Evolutionary conservation across 176 grass and related monocot species (phyloP).

Genomic region (Oryza officinalis): DNA sequence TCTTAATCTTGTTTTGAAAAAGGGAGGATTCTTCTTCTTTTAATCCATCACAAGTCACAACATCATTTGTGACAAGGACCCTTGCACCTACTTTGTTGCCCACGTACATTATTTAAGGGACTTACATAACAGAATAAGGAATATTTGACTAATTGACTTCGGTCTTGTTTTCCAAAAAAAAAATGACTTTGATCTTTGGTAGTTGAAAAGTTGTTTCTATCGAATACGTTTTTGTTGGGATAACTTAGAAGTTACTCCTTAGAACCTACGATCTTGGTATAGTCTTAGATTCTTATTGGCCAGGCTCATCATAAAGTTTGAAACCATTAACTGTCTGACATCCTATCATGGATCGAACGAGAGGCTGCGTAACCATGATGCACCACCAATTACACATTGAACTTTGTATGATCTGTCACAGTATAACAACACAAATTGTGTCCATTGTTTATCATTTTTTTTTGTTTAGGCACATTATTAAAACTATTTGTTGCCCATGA

Average conservation of each 20-base stretch:
- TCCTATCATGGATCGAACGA: background rate
- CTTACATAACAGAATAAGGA: background rate
- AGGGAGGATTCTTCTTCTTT: conserved; percentile 3
- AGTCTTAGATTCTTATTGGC: background rate
- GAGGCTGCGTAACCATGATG: background rate
- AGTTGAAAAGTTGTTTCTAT: conserved; percentile 23
- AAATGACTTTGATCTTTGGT: background rate
- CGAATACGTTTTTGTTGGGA: conserved; percentile 15
- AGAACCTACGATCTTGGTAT: background rate
- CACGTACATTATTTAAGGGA: conserved; percentile 4
- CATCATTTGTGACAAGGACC: conserved; percentile 28
- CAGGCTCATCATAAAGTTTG: background rate
- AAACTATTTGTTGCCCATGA: background rate
- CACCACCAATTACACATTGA: background rate
- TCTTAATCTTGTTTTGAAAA: conserved; percentile 27
- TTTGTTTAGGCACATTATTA: background rate
- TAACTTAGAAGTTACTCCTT: conserved; percentile 3
- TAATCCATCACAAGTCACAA: background rate
- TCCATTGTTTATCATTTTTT: background rate
- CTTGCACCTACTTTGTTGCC: background rate
- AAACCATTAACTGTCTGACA: background rate
- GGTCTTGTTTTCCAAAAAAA: background rate
- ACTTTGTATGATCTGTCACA: conserved; percentile 5
- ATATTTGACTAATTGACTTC: background rate
- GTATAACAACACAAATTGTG: background rate